These are phyloP conservation scores for Pleoardoris graminearum DNA, from an alignment of 2,329 filamentous ascomycete genomes.

Conservation along the genomic window DNA sequence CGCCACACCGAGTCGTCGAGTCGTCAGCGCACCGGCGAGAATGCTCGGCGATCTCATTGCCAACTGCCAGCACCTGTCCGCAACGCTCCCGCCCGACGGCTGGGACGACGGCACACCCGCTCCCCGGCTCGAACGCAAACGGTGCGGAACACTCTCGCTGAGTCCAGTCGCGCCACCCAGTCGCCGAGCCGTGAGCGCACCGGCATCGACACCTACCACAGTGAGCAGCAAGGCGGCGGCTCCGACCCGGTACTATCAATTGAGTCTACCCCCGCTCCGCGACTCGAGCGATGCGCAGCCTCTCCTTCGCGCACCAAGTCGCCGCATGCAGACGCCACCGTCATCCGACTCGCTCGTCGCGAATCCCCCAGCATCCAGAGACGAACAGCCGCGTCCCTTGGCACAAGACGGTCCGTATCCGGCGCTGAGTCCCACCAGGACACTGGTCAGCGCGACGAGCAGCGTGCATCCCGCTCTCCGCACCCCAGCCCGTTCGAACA, in stretches of 20 bases:
- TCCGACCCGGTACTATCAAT: not conserved
- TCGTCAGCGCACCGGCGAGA: not conserved
- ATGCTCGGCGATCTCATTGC: constrained; percentile 22
- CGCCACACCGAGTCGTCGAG: not conserved
- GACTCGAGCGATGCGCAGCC: not conserved
- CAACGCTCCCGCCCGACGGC: constrained; percentile 21
- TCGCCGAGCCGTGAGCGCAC: not conserved
- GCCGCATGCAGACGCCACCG: not conserved
- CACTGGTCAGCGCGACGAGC: not conserved
- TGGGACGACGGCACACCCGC: constrained; percentile 9
- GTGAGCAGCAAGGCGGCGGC: not conserved
- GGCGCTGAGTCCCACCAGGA: not conserved
- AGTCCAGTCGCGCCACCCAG: not conserved
- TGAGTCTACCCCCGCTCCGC: not conserved
- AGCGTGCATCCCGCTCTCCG: not conserved
- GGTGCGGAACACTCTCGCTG: constrained; percentile 13
- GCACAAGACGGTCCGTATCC: not conserved
- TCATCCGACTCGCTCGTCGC: not conserved
- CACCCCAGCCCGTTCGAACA: too few species aligned
- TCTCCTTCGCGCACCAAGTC: not conserved
- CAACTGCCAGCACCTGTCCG: constrained; percentile 17
- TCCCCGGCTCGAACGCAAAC: constrained; percentile 5
- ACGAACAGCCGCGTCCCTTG: not conserved
- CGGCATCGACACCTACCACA: not conserved
- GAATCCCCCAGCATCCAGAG: not conserved